Base-by-base conservation (phyloP, 139 green algal species). In the Auxenochlorella pyrenoidosa region DNA sequence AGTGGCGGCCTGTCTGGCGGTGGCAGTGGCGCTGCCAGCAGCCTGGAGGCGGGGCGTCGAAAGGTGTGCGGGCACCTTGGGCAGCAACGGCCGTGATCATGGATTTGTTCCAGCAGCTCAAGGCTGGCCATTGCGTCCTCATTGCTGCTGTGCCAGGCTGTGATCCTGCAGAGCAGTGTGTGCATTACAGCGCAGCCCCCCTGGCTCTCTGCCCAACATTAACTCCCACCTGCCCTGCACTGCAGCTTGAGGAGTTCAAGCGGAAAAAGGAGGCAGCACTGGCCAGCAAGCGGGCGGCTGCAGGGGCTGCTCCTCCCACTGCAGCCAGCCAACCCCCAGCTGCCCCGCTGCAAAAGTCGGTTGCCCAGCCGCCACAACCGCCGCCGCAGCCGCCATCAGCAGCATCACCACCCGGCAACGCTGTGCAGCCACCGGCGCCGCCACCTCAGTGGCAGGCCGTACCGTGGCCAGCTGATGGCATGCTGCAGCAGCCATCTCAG, bases 241-340 rank as follows among this genome's bases (percentile, higher is more conserved):
- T 82, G 75, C 84, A 88, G 82, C 82, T 92, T 36, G 89, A 92
- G 82, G 89, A 92, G 40, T 92, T 90, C 47, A 92, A 92, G 72
- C 71, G 82, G 3, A 88, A 88, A 60, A 92, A 92, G 75, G 41
- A 77, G 47, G 89, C 86, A 65, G 89, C 81, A 0, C 75, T 90
- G 34, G 85, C 79, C 36, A 73, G 47, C 51, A 89, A 87, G 71
- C 78, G 65, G 15, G 77, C 82, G 36, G 60, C 70, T 16, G 41
- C 68, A 68, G 12, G 12, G 38, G 36, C 51, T 21, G 34, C 38
- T 43, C n/a, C 36, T 24, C 15, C 80, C 34, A 19, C 58, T 3
- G 30, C 68, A 30, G 59, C 30, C 18, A n/a, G 36, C 18, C 83
- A 5, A 28, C 54, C 54, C 2, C 54, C 58, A 40, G n/a, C 47